A percentile compares a stretch with the other conserved stretches of the same genome.
phyloP scores from a whole-genome alignment of 129 eudicot species.

The Lonicera japonica region DNA sequence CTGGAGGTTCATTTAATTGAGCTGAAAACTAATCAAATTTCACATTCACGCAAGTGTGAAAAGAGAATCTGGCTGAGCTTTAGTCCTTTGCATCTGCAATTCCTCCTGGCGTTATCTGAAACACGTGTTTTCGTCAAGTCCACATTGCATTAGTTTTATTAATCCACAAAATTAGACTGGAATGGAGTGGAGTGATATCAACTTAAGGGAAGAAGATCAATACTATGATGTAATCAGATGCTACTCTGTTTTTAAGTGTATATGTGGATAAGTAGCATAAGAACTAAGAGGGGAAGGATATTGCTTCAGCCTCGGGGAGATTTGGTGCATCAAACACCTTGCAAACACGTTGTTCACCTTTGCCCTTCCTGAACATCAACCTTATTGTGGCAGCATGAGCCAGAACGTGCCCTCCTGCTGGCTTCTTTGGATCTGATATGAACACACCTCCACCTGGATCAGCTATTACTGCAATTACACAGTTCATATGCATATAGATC shows the following conservation, averaged over 20 bases:
- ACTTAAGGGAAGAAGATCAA: neutral
- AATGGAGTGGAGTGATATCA: neutral
- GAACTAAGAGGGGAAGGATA: constrained; percentile 46
- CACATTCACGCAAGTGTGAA: constrained; percentile 4
- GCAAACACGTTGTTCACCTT: constrained; percentile 98
- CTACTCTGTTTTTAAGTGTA: neutral
- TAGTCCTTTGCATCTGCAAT: constrained; percentile 97
- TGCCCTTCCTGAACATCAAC: constrained; percentile 97
- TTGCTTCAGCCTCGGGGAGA: constrained; percentile 98
- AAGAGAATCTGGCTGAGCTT: constrained; percentile 3
- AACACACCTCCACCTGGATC: constrained; percentile 94
- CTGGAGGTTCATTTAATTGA: too few relatives aligned
- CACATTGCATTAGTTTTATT: neutral
- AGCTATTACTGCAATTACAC: constrained; percentile 70
- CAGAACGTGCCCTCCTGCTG: constrained; percentile 98
- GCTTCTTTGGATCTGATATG: constrained; percentile 92
- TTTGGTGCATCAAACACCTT: constrained; percentile 98
- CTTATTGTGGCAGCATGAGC: constrained; percentile 99
- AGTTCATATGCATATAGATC: neutral
- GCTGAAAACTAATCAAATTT: too few relatives aligned
- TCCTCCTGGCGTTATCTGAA: constrained; percentile 98
- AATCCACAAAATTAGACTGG: neutral
- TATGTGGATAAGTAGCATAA: neutral
- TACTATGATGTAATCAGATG: neutral
- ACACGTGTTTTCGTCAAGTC: constrained; percentile 56